Conservation (phyloP, 768 basidiomycete genomes). For the Lactarius akahatsu region DNA sequence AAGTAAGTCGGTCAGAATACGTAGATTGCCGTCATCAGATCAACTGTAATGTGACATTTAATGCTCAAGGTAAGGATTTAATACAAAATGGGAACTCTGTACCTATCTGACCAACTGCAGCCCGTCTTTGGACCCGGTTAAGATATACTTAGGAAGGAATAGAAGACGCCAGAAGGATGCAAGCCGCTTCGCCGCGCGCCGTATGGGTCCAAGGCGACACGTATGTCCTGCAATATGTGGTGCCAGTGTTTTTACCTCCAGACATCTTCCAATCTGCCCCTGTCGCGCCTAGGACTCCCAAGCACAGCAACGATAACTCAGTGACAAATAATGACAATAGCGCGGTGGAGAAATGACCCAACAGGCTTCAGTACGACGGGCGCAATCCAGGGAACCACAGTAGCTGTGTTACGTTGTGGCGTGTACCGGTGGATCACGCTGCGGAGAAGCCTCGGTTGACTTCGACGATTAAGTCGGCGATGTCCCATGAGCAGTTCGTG, state of each 20-base stretch:
- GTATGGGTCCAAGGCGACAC: not conserved
- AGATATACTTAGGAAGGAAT: too few species aligned
- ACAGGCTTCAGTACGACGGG: not conserved
- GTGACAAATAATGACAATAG: not conserved
- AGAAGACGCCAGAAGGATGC: not conserved
- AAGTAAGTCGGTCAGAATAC: not conserved
- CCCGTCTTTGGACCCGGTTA: not conserved
- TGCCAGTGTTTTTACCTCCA: not conserved
- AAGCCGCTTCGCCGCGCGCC: not conserved
- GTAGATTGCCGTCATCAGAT: not conserved
- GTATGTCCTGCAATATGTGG: not conserved
- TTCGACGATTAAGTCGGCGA: not conserved
- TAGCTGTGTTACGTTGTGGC: not conserved
- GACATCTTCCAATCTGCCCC: not conserved
- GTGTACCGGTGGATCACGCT: not conserved
- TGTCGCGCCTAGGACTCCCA: not conserved
- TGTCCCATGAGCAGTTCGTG: not conserved
- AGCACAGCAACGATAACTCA: not conserved
- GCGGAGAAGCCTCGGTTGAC: not conserved
- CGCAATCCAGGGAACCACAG: not conserved
- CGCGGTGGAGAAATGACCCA: not conserved
- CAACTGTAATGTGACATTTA: not conserved
- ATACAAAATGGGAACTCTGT: not conserved
- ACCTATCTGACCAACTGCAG: not conserved
- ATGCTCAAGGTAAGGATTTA: not conserved